phyloP scores from a whole-genome alignment of 306 rosid genomes.

The Rosa multiflora region DNA sequence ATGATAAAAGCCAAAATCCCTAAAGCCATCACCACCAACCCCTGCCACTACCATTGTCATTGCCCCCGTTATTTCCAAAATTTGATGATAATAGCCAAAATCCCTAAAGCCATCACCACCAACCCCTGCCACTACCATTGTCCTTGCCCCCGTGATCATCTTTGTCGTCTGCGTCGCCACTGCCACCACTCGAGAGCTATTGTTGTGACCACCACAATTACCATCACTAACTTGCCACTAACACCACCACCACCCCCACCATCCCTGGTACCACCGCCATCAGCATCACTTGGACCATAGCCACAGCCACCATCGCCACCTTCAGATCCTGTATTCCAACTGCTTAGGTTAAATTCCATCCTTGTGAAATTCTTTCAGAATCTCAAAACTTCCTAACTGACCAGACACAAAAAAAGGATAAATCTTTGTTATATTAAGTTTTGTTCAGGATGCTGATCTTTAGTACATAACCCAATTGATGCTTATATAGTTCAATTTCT shows the following conservation, averaged over 20 bases:
- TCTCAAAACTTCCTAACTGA: not conserved
- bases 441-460: not conserved
- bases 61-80: not conserved
- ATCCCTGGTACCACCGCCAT: not conserved
- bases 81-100: no score
- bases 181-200: not conserved
- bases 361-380: not conserved
- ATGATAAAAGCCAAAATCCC: no score
- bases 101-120: no score
- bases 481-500: not conserved
- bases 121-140: no score
- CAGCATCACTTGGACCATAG: not conserved
- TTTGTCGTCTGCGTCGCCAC: not conserved
- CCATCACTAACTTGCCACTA: not conserved
- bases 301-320: not conserved
- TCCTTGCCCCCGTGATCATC: not conserved
- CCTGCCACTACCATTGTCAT: no score
- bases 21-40: no score
- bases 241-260: not conserved
- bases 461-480: not conserved
- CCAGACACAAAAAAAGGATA: not conserved
- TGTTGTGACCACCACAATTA: not conserved
- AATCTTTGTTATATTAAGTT: not conserved
- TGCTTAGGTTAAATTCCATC: not conserved
- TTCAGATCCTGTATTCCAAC: conserved; percentile 1